Evolutionary conservation across 2,329 filamentous ascomycete species (phyloP).

Genomic region (Botryotinia narcissicola): DNA sequence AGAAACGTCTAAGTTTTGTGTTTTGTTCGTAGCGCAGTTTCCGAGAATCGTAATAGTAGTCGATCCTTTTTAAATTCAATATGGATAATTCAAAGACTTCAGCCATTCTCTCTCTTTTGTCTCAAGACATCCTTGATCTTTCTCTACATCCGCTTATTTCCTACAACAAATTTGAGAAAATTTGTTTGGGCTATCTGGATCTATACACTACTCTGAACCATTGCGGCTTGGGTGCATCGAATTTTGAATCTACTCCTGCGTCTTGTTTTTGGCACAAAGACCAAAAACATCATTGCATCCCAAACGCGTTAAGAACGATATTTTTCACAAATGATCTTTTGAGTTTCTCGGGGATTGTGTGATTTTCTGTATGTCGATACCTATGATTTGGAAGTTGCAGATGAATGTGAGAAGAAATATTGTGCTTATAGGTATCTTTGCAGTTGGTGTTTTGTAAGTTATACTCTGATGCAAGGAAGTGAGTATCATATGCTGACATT

Average conservation of each 20-base stretch:
- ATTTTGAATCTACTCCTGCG: conserved; percentile 26
- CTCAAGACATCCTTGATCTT: conserved; percentile 31
- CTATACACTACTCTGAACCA: conserved; percentile 27
- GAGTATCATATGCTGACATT: too few relatives aligned
- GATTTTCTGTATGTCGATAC: conserved; percentile 24
- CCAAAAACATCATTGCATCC: conserved; percentile 22
- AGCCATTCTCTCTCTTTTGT: conserved; percentile 5
- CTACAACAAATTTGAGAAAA: conserved; percentile 20
- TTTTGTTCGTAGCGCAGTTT: background rate
- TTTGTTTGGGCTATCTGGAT: conserved; percentile 26
- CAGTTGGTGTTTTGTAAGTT: too few relatives aligned
- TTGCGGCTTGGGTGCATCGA: conserved; percentile 27
- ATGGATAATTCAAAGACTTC: conserved; percentile 13
- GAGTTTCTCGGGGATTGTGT: conserved; percentile 22
- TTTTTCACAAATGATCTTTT: conserved; percentile 27
- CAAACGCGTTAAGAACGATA: conserved; percentile 23
- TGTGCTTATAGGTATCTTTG: too few relatives aligned
- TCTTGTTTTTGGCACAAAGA: conserved; percentile 18
- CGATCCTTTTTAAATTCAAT: background rate
- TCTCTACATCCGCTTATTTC: conserved; percentile 30
- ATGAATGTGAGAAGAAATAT: background rate
- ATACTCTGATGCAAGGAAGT: too few relatives aligned
- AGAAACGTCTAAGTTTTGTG: background rate
- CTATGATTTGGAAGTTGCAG: conserved; percentile 24
- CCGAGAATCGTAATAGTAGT: background rate